Evolutionary conservation across 1,284 basidiomycete species (phyloP), one percentile per base, ranked within the genome.

Genomic region (Flammula alnicola): DNA sequence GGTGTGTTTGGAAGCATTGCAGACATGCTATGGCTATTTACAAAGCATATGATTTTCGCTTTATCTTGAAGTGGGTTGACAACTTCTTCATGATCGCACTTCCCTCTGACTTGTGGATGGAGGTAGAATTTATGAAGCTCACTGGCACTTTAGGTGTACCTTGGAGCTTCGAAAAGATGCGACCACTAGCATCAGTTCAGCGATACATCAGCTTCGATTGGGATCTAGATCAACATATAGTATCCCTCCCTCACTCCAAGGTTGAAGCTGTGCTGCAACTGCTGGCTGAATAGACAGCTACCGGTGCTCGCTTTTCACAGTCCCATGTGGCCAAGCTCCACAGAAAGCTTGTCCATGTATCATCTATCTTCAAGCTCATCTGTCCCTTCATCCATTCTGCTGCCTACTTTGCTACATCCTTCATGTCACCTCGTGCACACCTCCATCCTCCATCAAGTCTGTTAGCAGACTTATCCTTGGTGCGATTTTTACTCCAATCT

Each of bases 1-100:
- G 69, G 71, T 0, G 63, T 72, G 0, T 73, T 70, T 47, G 70
- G 72, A 1, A 38, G 57, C 0, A 44, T 69, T 0, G 68, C 69
- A 1, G 69, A 73, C 52, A 63, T 68, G 53, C 55, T 71, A 55
- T 67, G 0, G 66, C 56, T 1, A 63, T 72, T n/a, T 68, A 66
- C 55, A 7, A 56, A 8, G 50, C 50, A 3, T 42, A 26, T 9
- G 62, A 63, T 3, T 54, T 63, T 17, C 37, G 48, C 0, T 52
- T 37, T 4, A n/a, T 72, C 2, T 14, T 47, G 11, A 73, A 73
- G 52, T 74, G 71, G 71, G 72, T 74, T 0, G 68, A 75, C 57
- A 66, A 75, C 41, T 71, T 73, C 54, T 38, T 49, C 11, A 32
- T 49, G 16, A 33, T 49, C 20, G 50, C 58, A 9, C 46, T 59